These are phyloP conservation scores for Xylaria sp. DNA, from an alignment of 2,329 filamentous ascomycete genomes.

Conservation along the genomic window DNA sequence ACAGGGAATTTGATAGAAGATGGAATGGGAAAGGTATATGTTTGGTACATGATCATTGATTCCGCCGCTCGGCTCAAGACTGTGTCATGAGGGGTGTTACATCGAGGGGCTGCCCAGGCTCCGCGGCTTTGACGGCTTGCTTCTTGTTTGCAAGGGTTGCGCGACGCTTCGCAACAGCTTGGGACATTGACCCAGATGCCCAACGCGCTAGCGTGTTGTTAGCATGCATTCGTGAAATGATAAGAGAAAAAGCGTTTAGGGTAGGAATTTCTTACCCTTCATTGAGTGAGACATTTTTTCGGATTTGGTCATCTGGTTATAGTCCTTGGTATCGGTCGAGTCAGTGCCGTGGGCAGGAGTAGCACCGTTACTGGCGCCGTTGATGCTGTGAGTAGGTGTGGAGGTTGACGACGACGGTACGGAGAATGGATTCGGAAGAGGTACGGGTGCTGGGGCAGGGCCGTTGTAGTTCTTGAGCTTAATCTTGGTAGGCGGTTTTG, in stretches of 20 bases:
- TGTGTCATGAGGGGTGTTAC: constrained; percentile 8
- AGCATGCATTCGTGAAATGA: constrained; percentile 9
- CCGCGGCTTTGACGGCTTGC: constrained; percentile 46
- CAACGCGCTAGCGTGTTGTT: constrained; percentile 55
- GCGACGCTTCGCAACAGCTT: constrained; percentile 65
- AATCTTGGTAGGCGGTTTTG: constrained; percentile 40
- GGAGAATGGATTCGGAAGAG: constrained; percentile 31
- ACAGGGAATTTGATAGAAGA: background rate
- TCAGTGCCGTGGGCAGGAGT: constrained; percentile 43
- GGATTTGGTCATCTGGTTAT: constrained; percentile 66
- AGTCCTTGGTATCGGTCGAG: constrained; percentile 55
- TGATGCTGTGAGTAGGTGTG: constrained; percentile 24
- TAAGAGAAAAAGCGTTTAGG: background rate
- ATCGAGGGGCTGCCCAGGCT: constrained; percentile 24
- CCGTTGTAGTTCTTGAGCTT: constrained; percentile 44
- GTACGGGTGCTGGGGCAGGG: constrained; percentile 20
- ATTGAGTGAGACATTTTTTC: constrained; percentile 71
- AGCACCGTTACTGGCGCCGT: constrained; percentile 30
- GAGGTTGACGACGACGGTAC: constrained; percentile 28
- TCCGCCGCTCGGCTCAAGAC: background rate
- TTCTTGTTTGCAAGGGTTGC: constrained; percentile 66
- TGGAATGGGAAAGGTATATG: background rate
- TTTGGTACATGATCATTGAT: background rate
- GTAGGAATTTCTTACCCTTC: constrained; percentile 57
- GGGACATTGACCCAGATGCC: constrained; percentile 65